Conservation (phyloP, 2,329 filamentous ascomycete genomes). For the Alternaria gaisen region DNA sequence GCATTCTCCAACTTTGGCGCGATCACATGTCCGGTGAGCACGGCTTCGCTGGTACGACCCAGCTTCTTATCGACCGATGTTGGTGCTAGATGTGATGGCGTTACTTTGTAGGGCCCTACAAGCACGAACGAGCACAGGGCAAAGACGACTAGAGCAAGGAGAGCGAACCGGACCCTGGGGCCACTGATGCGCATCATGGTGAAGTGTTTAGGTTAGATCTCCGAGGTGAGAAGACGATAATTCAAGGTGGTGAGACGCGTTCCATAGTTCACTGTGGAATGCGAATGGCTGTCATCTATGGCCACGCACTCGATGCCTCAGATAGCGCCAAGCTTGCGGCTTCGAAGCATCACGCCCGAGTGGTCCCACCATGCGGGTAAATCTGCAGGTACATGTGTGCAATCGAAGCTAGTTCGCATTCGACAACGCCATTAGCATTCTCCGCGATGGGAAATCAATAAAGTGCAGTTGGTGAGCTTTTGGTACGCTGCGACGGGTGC, state of each 20-base stretch:
- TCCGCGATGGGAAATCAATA: slow-evolving; percentile 4
- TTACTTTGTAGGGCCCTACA: slow-evolving; percentile 65
- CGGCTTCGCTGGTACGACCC: slow-evolving; percentile 33
- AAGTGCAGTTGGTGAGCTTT: slow-evolving; percentile 22
- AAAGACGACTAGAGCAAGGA: slow-evolving; percentile 63
- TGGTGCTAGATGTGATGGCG: slow-evolving; percentile 38
- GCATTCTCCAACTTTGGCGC: slow-evolving; percentile 85
- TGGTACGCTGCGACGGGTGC: slow-evolving; percentile 36
- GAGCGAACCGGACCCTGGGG: slow-evolving; percentile 48
- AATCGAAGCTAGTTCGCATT: slow-evolving; percentile 13
- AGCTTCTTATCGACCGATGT: slow-evolving; percentile 26
- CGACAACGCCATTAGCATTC: slow-evolving; percentile 7
- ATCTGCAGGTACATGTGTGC: slow-evolving; percentile 16
- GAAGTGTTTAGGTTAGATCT: background rate
- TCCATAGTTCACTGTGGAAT: slow-evolving; percentile 9
- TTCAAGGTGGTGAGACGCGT: background rate
- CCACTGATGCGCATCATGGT: slow-evolving; percentile 43
- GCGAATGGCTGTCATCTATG: slow-evolving; percentile 6
- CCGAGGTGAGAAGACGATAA: background rate
- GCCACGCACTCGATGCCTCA: slow-evolving; percentile 20
- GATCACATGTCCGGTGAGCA: slow-evolving; percentile 73
- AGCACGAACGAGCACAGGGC: slow-evolving; percentile 66
- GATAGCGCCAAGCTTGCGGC: slow-evolving; percentile 23
- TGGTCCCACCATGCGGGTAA: slow-evolving; percentile 19
- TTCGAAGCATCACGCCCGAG: slow-evolving; percentile 14